Conservation (phyloP, 805 yeast genomes). For the Lipomyces chichibuensis region DNA sequence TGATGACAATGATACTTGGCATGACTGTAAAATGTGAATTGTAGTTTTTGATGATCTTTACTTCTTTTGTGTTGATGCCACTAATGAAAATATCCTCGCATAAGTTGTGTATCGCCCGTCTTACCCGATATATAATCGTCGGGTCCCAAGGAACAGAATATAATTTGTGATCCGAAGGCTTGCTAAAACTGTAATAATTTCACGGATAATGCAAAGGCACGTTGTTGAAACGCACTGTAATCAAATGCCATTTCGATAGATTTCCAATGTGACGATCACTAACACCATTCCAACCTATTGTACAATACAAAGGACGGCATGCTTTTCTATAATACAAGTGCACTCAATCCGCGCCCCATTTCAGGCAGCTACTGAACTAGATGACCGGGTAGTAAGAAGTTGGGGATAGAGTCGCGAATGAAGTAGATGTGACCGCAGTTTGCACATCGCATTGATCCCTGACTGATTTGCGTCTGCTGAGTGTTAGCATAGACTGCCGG, state of each 20-base stretch:
- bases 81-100: background rate
- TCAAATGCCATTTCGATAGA: background rate
- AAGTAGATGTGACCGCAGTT: constrained; percentile 86
- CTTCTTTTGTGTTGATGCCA: background rate
- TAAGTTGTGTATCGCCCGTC: no score
- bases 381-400: constrained; percentile 92
- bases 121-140: no score
- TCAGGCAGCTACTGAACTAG: constrained; percentile 53
- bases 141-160: no score
- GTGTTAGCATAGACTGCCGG: background rate
- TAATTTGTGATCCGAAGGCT: no score
- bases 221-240: background rate
- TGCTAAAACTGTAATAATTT: no score
- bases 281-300: background rate
- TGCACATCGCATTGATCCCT: constrained; percentile 87
- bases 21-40: no score
- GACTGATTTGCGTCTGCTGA: constrained; percentile 66
- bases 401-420: constrained; percentile 92
- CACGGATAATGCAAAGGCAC: background rate
- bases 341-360: background rate
- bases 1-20: background rate
- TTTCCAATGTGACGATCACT: background rate
- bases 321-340: background rate
- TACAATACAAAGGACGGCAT: background rate
- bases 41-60: background rate